These are phyloP conservation scores for Globisporangium middletonii DNA, from an alignment of 352 stramenopile species.

Conservation along the genomic window DNA sequence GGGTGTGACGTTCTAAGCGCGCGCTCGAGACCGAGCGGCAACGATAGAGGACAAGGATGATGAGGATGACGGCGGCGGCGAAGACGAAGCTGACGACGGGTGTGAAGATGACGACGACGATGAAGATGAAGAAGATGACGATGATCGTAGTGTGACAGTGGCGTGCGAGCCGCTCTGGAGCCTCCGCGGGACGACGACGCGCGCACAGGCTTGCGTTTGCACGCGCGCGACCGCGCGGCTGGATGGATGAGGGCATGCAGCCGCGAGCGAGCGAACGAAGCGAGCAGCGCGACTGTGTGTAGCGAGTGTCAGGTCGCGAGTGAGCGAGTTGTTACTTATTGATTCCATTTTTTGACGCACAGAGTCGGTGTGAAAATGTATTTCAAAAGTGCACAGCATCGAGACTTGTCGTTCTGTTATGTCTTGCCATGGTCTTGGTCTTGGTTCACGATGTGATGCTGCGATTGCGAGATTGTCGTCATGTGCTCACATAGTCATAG, in stretches of 20 bases:
- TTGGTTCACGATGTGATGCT: too few species aligned
- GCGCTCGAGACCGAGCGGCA: background rate
- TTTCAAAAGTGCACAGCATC: too few species aligned
- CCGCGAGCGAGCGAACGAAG: constrained; percentile 1
- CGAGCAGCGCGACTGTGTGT: background rate
- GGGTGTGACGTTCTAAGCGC: constrained; percentile 12
- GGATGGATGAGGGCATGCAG: constrained; percentile 1
- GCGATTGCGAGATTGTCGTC: too few species aligned
- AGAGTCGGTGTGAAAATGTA: too few species aligned
- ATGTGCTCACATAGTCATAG: too few species aligned
- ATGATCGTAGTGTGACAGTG: too few species aligned
- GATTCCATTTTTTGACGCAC: too few species aligned
- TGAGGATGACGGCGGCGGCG: background rate
- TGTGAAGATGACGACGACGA: background rate
- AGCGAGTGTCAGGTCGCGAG: background rate
- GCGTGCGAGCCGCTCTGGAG: too few species aligned
- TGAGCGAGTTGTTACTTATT: too few species aligned
- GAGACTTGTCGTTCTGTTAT: too few species aligned
- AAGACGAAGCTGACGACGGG: background rate
- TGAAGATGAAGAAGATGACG: too few species aligned
- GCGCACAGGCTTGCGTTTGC: background rate
- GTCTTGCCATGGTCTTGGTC: too few species aligned
- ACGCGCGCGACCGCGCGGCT: background rate
- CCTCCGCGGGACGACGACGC: background rate
- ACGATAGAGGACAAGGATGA: background rate